A percentile compares a stretch with the other conserved stretches of the same genome.
Evolutionary conservation across 2,329 filamentous ascomycete genomes (phyloP).

Genomic region (Curvularia lunata): DNA sequence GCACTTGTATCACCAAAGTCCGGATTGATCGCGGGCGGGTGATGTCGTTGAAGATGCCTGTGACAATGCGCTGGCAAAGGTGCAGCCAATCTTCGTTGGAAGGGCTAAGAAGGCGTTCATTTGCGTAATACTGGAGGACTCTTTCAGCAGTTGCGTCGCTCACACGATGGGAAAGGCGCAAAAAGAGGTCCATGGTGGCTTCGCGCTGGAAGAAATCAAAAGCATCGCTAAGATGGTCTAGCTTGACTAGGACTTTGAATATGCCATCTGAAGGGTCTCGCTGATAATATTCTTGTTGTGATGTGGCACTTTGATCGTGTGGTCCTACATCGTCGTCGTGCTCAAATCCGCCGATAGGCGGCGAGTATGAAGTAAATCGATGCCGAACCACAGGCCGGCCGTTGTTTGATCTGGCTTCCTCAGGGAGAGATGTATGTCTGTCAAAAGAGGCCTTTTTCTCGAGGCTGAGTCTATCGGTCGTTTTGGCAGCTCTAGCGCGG

Average conservation of each 20-base stretch:
- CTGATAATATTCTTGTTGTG: slow-evolving; percentile 15
- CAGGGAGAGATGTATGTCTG: slow-evolving; percentile 11
- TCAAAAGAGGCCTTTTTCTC: slow-evolving; percentile 50
- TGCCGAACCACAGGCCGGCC: slow-evolving; percentile 5
- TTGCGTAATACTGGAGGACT: slow-evolving; percentile 70
- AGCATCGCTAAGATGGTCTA: slow-evolving; percentile 38
- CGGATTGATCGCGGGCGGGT: slow-evolving; percentile 67
- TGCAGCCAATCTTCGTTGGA: slow-evolving; percentile 72
- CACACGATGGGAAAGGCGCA: slow-evolving; percentile 65
- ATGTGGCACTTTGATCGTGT: slow-evolving; percentile 17
- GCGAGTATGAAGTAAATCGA: slow-evolving; percentile 5
- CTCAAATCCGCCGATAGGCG: slow-evolving; percentile 13
- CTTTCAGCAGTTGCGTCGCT: slow-evolving; percentile 69
- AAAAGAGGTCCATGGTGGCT: slow-evolving; percentile 71
- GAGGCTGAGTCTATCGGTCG: slow-evolving; percentile 45
- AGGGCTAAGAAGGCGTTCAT: slow-evolving; percentile 74
- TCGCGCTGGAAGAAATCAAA: slow-evolving; percentile 68
- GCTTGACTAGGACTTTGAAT: slow-evolving; percentile 35
- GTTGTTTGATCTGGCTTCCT: slow-evolving; percentile 19
- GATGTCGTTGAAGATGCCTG: slow-evolving; percentile 68
- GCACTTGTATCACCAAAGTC: slow-evolving; percentile 65
- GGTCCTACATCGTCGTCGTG: slow-evolving; percentile 25
- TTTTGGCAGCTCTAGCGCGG: slow-evolving; percentile 20
- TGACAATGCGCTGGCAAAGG: slow-evolving; percentile 66
- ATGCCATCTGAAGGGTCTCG: slow-evolving; percentile 34